Evolutionary conservation across 2,329 filamentous ascomycete genomes (phyloP).

Genomic region (Aaosphaeria arxii): DNA sequence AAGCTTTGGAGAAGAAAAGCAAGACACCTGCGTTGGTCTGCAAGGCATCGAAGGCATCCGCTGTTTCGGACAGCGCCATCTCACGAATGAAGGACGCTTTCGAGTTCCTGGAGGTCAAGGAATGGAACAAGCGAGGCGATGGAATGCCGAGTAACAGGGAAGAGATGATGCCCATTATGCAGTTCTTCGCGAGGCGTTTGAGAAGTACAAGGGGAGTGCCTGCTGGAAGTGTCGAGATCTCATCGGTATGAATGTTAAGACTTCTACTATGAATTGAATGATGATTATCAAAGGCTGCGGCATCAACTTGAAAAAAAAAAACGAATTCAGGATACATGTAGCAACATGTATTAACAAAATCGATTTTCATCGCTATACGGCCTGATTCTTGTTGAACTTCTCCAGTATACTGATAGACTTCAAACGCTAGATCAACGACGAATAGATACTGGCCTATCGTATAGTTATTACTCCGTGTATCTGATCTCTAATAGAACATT

Average conservation of each 20-base stretch:
- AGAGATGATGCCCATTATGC: slow-evolving; percentile 89
- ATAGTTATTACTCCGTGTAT: too few species aligned
- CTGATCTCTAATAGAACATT: too few species aligned
- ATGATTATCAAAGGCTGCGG: too few species aligned
- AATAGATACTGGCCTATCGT: too few species aligned
- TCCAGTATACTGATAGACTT: too few species aligned
- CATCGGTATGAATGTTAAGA: slow-evolving; percentile 7
- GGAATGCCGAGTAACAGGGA: slow-evolving; percentile 79
- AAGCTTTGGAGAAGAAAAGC: slow-evolving; percentile 47
- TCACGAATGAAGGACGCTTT: slow-evolving; percentile 66
- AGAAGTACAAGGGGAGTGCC: slow-evolving; percentile 53
- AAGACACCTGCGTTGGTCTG: slow-evolving; percentile 64
- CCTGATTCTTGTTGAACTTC: too few species aligned
- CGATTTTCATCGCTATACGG: too few species aligned
- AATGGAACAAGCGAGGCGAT: slow-evolving; percentile 60
- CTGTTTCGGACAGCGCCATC: slow-evolving; percentile 62
- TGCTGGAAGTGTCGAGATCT: slow-evolving; percentile 51
- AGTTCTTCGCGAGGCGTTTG: slow-evolving; percentile 70
- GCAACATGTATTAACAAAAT: too few species aligned
- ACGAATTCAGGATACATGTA: too few species aligned
- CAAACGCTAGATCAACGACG: too few species aligned
- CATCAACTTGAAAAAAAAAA: too few species aligned
- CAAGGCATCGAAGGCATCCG: slow-evolving; percentile 49
- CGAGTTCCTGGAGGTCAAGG: slow-evolving; percentile 39
- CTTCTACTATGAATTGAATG: too few species aligned